Evolutionary conservation across 2,329 filamentous ascomycete species (phyloP), one percentile per base, ranked within the genome.

Genomic region (Fusarium sp.): DNA sequence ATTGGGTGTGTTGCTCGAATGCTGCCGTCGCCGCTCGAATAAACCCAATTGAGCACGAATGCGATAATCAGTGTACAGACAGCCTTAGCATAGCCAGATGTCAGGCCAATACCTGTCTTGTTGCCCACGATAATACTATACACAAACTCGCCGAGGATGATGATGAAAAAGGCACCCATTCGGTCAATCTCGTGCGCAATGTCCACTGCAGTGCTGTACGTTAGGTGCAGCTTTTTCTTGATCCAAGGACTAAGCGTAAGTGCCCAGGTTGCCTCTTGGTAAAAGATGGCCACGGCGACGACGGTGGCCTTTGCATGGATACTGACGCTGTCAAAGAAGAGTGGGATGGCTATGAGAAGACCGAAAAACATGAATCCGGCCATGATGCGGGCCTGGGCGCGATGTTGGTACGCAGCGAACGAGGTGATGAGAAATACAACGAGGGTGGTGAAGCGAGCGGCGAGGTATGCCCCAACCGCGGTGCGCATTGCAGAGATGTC

Each of bases 141-240:
- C 14, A 82, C 72, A 58, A 81, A 82, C 57, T 82, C 80, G 47
- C 79, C 80, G 0, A 82, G 75, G n/a, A 80, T 79, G 51, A 82
- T 81, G 58, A 82, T 82, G 67, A 79, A 81, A 58, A 82, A 82
- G 13, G 79, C 80, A 0, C 79, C 79, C 69, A 81, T 79, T 9
- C 80, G 77, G 58, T 82, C 80, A 31, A 81, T 73, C 61, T 82
- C 80, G 57, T 82, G 80, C 10, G 76, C 73, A 47, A 82, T 79
- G 52, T 82, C 79, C 4, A 81, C 78, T 0, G 80, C 80, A 0
- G 80, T 81, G 51, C 78, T 78, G 56, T 79, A 82, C 9, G 73
- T 76, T 14, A 79, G 71, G 31, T 74, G 73, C 19, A 81, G 70
- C 31, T 76, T 67, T 23, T 65, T 69, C 70, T 81, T 81, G 19